Percentiles rank a stretch among this genome's conserved stretches.
Evolutionary conservation across 805 yeast genomes (phyloP).

Genomic region (Yarrowia osloensis): DNA sequence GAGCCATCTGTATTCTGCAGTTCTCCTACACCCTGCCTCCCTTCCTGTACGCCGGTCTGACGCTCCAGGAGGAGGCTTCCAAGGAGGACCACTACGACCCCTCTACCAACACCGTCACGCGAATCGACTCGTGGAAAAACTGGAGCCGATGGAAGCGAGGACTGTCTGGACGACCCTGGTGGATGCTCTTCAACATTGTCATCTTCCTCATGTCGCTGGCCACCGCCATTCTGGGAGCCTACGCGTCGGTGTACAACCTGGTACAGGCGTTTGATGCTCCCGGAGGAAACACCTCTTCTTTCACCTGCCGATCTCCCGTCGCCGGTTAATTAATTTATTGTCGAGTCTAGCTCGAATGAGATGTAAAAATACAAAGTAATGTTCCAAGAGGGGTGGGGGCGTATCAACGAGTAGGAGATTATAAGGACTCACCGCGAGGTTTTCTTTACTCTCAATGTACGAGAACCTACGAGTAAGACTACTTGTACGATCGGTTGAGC

Average conservation of each 20-base stretch:
- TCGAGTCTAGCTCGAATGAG: too few species aligned
- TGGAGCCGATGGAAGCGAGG: constrained; percentile 46
- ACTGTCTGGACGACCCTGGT: constrained; percentile 34
- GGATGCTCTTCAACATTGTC: constrained; percentile 35
- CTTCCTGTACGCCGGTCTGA: constrained; percentile 36
- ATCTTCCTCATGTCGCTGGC: constrained; percentile 42
- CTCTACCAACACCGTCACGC: constrained; percentile 33
- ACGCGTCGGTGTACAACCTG: constrained; percentile 36
- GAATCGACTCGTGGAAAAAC: constrained; percentile 41
- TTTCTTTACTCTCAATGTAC: too few species aligned
- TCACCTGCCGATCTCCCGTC: constrained; percentile 34
- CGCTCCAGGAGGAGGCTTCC: constrained; percentile 39
- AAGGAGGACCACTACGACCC: constrained; percentile 40
- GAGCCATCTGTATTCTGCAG: constrained; percentile 50
- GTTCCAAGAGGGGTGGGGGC: too few species aligned
- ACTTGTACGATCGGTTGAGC: too few species aligned
- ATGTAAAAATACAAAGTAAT: too few species aligned
- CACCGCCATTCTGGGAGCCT: constrained; percentile 41
- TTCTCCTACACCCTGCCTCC: constrained; percentile 52
- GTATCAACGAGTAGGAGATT: too few species aligned
- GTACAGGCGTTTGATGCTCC: constrained; percentile 33
- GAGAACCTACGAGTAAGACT: too few species aligned
- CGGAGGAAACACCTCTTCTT: constrained; percentile 33
- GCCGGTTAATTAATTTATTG: constrained; percentile 19
- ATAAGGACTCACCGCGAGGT: too few species aligned